phyloP scores from a whole-genome alignment of 208 protist genomes.

The Wallacemonas rigidus region DNA sequence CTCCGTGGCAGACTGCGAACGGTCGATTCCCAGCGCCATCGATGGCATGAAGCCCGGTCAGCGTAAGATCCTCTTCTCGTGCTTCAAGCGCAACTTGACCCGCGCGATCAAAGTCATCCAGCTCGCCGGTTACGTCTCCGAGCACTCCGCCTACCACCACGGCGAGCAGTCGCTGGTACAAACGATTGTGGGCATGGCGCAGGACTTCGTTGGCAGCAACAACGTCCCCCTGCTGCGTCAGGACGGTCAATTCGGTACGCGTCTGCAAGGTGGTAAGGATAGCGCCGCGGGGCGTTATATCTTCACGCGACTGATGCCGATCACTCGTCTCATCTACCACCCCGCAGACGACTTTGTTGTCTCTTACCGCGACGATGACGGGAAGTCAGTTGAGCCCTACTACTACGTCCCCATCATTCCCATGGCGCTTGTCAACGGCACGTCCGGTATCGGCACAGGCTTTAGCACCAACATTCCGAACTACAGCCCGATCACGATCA shows the following conservation, averaged over 20 bases:
- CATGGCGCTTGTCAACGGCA: slow-evolving; percentile 99
- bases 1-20: slow-evolving; percentile 96
- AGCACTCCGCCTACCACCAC: slow-evolving; percentile 99
- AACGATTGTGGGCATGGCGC: slow-evolving; percentile 99
- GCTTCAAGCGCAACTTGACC: slow-evolving; percentile 99
- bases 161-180: slow-evolving; percentile 97
- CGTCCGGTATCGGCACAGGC: slow-evolving; percentile 99
- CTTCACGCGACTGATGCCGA: slow-evolving; percentile 95
- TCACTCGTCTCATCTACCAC: slow-evolving; percentile 96
- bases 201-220: slow-evolving; percentile 98
- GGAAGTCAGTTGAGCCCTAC: slow-evolving; percentile 98
- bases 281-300: slow-evolving; percentile 99
- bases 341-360: slow-evolving; percentile 98
- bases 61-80: slow-evolving; percentile 99
- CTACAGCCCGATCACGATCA: slow-evolving; percentile 98
- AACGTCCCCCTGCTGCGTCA: slow-evolving; percentile 99
- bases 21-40: slow-evolving; percentile 93
- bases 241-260: slow-evolving; percentile 99
- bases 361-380: slow-evolving; percentile 99
- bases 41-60: slow-evolving; percentile 99
- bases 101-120: slow-evolving; percentile 99
- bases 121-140: slow-evolving; percentile 99
- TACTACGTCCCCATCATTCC: slow-evolving; percentile 99
- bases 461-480: slow-evolving; percentile 98
- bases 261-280: slow-evolving; percentile 98